Conservation (phyloP, 78 protist genomes). For the Emiliania huxleyi region DNA sequence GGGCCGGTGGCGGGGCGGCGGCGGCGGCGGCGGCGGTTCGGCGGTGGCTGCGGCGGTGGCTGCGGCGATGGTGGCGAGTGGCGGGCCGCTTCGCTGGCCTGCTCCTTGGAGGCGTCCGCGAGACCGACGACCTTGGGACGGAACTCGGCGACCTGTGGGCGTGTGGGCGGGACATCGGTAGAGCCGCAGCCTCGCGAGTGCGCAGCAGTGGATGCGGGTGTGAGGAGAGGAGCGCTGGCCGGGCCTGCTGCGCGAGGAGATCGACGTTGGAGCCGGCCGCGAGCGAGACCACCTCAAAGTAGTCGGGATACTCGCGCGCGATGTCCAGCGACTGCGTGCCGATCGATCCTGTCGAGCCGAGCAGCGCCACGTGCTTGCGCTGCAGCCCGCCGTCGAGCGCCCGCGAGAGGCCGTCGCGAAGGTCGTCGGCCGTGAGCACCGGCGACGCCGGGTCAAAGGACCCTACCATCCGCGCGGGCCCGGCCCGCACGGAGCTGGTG, state of each 20-base stretch:
- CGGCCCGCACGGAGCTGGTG: no score
- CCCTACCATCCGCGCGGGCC: no score
- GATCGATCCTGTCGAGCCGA: constrained; percentile 58
- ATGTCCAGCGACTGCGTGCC: constrained; percentile 66
- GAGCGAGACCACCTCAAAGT: constrained; percentile 25
- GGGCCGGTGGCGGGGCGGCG: no score
- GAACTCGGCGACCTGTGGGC: not conserved
- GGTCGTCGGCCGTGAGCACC: not conserved
- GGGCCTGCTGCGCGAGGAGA: constrained; percentile 50
- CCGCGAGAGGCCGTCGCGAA: not conserved
- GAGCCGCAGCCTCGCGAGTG: no score
- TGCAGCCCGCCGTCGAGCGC: not conserved
- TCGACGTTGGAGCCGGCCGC: constrained; percentile 51
- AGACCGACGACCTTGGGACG: not conserved
- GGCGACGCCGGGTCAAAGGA: not conserved
- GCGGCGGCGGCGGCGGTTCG: not conserved
- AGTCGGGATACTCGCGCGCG: constrained; percentile 41
- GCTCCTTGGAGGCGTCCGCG: not conserved
- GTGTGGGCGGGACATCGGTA: no score
- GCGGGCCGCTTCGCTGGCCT: no score
- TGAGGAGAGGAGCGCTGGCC: no score
- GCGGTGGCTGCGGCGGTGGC: no score
- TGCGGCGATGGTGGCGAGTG: no score
- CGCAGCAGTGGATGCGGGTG: no score
- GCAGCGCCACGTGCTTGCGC: constrained; percentile 37